Percentiles rank a stretch among this genome's conserved stretches.
These are phyloP conservation scores for Nyctanthes arbortristis DNA, from an alignment of 257 asterid genomes.

Conservation along the genomic window DNA sequence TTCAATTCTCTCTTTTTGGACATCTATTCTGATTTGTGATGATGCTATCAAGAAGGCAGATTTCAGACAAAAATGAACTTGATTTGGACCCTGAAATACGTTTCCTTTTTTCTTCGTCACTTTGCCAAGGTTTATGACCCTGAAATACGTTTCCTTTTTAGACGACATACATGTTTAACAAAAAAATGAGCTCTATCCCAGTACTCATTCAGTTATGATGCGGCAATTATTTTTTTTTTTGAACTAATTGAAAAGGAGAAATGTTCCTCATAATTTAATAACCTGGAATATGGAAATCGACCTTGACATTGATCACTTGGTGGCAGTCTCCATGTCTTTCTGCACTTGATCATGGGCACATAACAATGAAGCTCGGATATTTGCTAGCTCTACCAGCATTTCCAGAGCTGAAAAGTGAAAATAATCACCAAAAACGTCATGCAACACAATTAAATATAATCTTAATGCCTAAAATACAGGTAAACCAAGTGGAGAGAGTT, in stretches of 20 bases:
- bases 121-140: background rate
- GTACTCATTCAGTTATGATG: background rate
- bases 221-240: background rate
- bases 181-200: background rate
- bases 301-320: slow-evolving; percentile 26
- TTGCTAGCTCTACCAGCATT: slow-evolving; percentile 67
- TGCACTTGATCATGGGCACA: slow-evolving; percentile 58
- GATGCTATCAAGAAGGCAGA: too few relatives aligned
- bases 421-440: background rate
- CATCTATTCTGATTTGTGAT: too few relatives aligned
- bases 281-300: too few relatives aligned
- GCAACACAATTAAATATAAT: background rate
- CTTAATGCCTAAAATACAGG: background rate
- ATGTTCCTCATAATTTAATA: too few relatives aligned
- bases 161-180: background rate
- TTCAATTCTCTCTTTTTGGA: too few relatives aligned
- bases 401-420: slow-evolving; percentile 60
- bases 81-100: background rate
- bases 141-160: background rate
- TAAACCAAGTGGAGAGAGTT: background rate
- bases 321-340: slow-evolving; percentile 39
- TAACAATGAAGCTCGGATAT: slow-evolving; percentile 58
- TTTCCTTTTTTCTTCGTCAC: background rate
- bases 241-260: background rate
- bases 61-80: background rate